A percentile compares a stretch with the other conserved stretches of the same genome.
Evolutionary conservation across 2,329 filamentous ascomycete genomes (phyloP).

Genomic region (Lasiodiplodia hormozganensis): DNA sequence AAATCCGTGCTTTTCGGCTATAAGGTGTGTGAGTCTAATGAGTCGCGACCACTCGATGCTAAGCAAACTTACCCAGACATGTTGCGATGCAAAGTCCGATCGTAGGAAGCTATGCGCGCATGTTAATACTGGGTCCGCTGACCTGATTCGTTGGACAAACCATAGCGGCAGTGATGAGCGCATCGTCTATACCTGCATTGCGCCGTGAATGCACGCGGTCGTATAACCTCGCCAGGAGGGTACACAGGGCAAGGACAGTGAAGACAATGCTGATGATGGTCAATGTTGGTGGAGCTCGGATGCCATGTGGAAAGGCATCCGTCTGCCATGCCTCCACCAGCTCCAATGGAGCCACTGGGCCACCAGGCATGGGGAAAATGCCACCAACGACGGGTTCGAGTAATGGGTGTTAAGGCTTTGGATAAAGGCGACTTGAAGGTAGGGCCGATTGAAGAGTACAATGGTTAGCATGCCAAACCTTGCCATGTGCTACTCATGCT

Average conservation of each 20-base stretch:
- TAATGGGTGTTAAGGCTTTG: too few relatives aligned
- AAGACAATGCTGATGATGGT: not conserved
- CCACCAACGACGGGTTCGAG: not conserved
- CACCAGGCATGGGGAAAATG: not conserved
- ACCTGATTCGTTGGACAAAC: not conserved
- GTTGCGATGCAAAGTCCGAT: not conserved
- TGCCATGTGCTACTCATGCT: too few relatives aligned
- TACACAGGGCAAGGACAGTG: not conserved
- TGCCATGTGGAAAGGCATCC: constrained; percentile 6
- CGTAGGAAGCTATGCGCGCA: not conserved
- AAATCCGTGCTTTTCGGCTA: constrained; percentile 6
- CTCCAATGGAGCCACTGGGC: constrained; percentile 4
- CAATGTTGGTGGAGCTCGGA: not conserved
- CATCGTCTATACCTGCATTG: constrained; percentile 6
- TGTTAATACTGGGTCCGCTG: not conserved
- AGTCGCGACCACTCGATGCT: too few relatives aligned
- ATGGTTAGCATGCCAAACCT: too few relatives aligned
- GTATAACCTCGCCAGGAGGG: not conserved
- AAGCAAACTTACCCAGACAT: not conserved
- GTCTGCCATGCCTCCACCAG: constrained; percentile 15
- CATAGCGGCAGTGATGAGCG: not conserved
- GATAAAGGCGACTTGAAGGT: too few relatives aligned
- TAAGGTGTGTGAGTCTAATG: not conserved
- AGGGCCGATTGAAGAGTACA: too few relatives aligned
- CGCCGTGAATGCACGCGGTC: not conserved